Conservation (phyloP, 2,329 filamentous ascomycete species). For the Hypoxylon sp. region DNA sequence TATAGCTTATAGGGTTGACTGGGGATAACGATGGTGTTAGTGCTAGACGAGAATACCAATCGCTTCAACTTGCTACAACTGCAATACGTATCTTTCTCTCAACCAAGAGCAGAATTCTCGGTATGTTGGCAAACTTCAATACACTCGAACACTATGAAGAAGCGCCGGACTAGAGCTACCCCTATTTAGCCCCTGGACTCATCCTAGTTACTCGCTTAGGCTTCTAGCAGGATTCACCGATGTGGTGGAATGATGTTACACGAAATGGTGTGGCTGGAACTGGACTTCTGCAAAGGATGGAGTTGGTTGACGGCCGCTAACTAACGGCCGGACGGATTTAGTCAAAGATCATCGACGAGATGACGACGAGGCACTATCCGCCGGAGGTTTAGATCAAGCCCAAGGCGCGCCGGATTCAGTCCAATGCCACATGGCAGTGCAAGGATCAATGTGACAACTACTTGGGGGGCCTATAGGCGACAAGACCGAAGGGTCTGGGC, state of each 20-base stretch:
- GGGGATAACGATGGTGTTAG: conserved; percentile 27
- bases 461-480: conserved; percentile 9
- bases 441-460: conserved; percentile 23
- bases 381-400: conserved; percentile 11
- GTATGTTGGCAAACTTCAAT: conserved; percentile 15
- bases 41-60: conserved; percentile 29
- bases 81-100: not conserved
- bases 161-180: conserved; percentile 5
- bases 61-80: conserved; percentile 18
- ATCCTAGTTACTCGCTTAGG: conserved; percentile 13
- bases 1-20: conserved; percentile 23
- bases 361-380: conserved; percentile 20
- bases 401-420: conserved; percentile 10
- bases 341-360: conserved; percentile 15
- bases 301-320: conserved; percentile 18
- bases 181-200: conserved; percentile 14
- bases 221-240: conserved; percentile 5
- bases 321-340: conserved; percentile 17
- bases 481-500: conserved; percentile 9
- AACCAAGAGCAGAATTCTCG: conserved; percentile 15
- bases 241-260: conserved; percentile 9
- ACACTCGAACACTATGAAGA: conserved; percentile 1
- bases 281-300: conserved; percentile 4
- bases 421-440: conserved; percentile 32
- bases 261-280: conserved; percentile 4